Percentiles rank a stretch among this genome's conserved stretches.
Conservation (phyloP, 2,329 filamentous ascomycete species). For the Orbilia blumenaviensis region DNA sequence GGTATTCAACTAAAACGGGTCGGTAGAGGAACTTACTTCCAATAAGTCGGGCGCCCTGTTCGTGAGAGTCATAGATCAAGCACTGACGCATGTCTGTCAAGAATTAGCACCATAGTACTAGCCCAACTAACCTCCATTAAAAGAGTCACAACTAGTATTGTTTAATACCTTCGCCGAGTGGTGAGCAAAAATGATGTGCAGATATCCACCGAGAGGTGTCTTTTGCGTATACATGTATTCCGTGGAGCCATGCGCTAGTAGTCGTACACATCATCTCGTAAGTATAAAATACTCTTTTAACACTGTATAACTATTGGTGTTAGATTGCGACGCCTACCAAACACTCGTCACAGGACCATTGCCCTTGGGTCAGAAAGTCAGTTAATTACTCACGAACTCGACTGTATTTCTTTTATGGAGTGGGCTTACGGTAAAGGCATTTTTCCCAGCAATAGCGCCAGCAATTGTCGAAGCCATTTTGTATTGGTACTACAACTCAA, state of each 20-base stretch:
- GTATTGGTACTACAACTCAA: too few species aligned
- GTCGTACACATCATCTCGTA: slow-evolving; percentile 63
- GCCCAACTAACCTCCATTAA: not conserved
- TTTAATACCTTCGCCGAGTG: slow-evolving; percentile 67
- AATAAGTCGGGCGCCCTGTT: slow-evolving; percentile 75
- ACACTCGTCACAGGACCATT: not conserved
- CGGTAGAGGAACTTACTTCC: slow-evolving; percentile 64
- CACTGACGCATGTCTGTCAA: slow-evolving; percentile 78
- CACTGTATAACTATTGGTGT: not conserved
- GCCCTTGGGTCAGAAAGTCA: not conserved
- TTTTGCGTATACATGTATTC: slow-evolving; percentile 83
- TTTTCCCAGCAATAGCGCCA: slow-evolving; percentile 2
- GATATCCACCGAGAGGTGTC: slow-evolving; percentile 75
- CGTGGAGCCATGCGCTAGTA: slow-evolving; percentile 80
- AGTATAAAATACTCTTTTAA: not conserved
- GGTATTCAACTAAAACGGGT: too few species aligned
- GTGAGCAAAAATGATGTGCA: slow-evolving; percentile 84
- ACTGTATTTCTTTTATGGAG: not conserved
- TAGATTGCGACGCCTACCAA: not conserved
- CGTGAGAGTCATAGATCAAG: slow-evolving; percentile 79
- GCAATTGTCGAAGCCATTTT: slow-evolving; percentile 22
- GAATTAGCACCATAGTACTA: not conserved
- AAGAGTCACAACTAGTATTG: not conserved
- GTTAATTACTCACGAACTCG: not conserved
- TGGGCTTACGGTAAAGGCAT: slow-evolving; percentile 16